Conservation (phyloP, 495 filamentous ascomycete genomes). For the Usnea hakonensis region DNA sequence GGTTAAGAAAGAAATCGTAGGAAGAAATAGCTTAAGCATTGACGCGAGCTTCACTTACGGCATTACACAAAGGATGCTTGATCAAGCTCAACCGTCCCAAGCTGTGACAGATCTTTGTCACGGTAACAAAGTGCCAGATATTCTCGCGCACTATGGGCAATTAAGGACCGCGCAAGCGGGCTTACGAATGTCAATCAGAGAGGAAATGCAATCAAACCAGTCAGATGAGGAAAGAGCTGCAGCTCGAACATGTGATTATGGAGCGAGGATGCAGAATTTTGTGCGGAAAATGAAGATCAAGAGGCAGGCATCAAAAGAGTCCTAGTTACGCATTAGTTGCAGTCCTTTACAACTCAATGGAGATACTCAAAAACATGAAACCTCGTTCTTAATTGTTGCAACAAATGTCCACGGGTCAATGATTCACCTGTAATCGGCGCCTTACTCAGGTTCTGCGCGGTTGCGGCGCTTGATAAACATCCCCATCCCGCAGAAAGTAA, state of each 20-base stretch:
- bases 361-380: not conserved
- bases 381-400: too few relatives aligned
- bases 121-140: constrained; percentile 23
- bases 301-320: constrained; percentile 1
- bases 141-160: constrained; percentile 27
- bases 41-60: constrained; percentile 31
- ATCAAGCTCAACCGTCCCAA: constrained; percentile 26
- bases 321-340: not conserved
- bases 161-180: constrained; percentile 31
- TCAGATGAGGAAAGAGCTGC: constrained; percentile 41
- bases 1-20: not conserved
- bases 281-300: constrained; percentile 29
- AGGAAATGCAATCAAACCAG: constrained; percentile 36
- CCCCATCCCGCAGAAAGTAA: too few relatives aligned
- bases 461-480: too few relatives aligned
- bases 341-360: not conserved
- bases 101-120: constrained; percentile 20
- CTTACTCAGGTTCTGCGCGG: too few relatives aligned
- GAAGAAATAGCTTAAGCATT: constrained; percentile 4
- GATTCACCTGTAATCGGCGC: too few relatives aligned
- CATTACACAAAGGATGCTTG: constrained; percentile 32
- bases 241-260: constrained; percentile 42
- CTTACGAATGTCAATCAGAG: constrained; percentile 35
- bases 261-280: constrained; percentile 40
- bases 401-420: too few relatives aligned